Base-by-base conservation (phyloP, 352 stramenopile genomes). In the Paralagenidium karlingii region DNA sequence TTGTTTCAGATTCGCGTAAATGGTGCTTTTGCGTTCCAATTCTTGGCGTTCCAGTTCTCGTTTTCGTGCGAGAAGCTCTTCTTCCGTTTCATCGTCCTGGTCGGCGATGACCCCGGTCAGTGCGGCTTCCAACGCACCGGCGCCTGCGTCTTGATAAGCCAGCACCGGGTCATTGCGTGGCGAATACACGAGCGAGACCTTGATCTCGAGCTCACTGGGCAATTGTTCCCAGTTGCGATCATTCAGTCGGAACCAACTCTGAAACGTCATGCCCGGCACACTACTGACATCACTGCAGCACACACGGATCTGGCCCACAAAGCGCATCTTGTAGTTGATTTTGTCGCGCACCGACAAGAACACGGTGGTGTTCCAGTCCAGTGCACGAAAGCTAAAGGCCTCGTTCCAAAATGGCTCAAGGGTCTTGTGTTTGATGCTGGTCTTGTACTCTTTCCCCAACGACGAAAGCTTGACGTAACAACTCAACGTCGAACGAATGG, bases 71-170 rank as follows among this genome's bases (percentile, higher is more conserved):
- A 67, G 26, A 1, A 40, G 53, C 27, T 88, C 74, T 40, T 82
- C 70, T 20, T 83, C 74, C 0, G 70, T 88, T 46, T 88, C 70
- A 11, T 88, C 74, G 38, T 85, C 70, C 48, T 88, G 70, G n/a
- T 69, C 70, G 0, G 59, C 57, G 8, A 78, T 41, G 21, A 77
- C 43, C 2, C 64, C 62, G 1, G 58, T 32, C 8, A 42, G 29
- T 0, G 26, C 38, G 7, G 22, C 42, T 6, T 59, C 30, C 3
- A 64, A 53, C 6, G 30, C 38, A 4, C 46, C 40, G 8, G 67
- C 29, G 0, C 15, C 47, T 42, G 13, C 22, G 3, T n/a, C 37
- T 37, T 19, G 34, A 15, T 42, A 24, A 9, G 31, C 8, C 8
- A n/a, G n/a, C n/a, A n/a, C n/a, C 25, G 66, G 63, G 22, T 88